Evolutionary conservation across 371 early-diverging fungal species (phyloP).

Genomic region (Rhizomucor pusillus): DNA sequence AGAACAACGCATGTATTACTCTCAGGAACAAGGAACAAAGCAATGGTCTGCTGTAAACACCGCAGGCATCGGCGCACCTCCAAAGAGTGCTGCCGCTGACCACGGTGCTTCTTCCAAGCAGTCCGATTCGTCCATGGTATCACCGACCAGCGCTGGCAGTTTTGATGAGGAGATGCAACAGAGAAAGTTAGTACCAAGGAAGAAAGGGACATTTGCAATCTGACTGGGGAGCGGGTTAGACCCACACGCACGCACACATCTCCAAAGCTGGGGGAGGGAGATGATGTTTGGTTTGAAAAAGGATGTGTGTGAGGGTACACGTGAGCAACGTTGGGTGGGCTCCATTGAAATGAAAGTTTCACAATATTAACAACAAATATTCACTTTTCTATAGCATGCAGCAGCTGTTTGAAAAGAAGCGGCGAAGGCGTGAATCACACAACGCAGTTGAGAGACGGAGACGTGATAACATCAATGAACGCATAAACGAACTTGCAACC

Average conservation of each 20-base stretch:
- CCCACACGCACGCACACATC: no score
- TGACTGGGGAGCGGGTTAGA: no score
- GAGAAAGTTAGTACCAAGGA: conserved; percentile 29
- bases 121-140: conserved; percentile 14
- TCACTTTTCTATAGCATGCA: conserved; percentile 27
- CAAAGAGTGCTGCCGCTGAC: conserved; percentile 2
- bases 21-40: conserved; percentile 6
- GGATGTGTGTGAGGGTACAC: not conserved
- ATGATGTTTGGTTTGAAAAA: not conserved
- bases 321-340: not conserved
- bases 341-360: not conserved
- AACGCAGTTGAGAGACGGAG: conserved; percentile 84
- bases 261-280: not conserved
- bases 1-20: conserved; percentile 9
- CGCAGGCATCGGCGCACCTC: not conserved
- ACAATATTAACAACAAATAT: conserved; percentile 1
- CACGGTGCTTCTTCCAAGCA: not conserved
- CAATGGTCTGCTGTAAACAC: conserved; percentile 5
- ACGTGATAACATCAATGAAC: conserved; percentile 95
- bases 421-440: conserved; percentile 39
- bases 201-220: no score
- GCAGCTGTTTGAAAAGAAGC: conserved; percentile 40
- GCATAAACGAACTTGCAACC: conserved; percentile 58
- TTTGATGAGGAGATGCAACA: conserved; percentile 38
- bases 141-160: conserved; percentile 23